Evolutionary conservation across 352 stramenopile genomes (phyloP), one percentile per base, ranked within the genome.

Genomic region (Globisporangium canariense): DNA sequence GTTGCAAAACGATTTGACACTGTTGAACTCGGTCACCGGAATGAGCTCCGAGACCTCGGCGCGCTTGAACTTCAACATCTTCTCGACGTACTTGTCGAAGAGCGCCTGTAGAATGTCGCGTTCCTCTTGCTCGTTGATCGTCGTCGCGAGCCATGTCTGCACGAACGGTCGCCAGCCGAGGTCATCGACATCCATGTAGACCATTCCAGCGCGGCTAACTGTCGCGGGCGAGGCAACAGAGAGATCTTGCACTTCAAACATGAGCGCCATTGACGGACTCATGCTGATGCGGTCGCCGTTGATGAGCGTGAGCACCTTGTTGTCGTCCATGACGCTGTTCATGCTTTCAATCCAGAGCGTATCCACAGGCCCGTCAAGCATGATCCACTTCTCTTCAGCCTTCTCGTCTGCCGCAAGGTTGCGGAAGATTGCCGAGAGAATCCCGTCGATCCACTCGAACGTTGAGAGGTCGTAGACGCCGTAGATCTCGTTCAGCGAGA

Each of bases 241-340:
- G 1, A 98, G 78, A 67, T 98, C 93, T 67, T 98, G 95, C 5
- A 98, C 93, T 68, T 98, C 95, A 55, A 98, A 98, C 58, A 98
- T 79, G 43, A 97, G 90, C 52, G 95, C 82, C 86, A 94, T 93
- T 1, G 82, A 89, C 9, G 81, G 65, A 34, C 79, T 91, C 86
- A 96, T 93, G 58, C 78, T 90, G 65, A 96, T 93, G 18, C 86
- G 82, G 54, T 96, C 86, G 22, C 88, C 87, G 66, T 94, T 96
- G 62, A 93, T 93, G 47, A 96, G 70, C 16, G 82, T 94, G 11
- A 96, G 70, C 32, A 94, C 81, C 64, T 96, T 96, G 67, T 93
- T 94, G 57, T 96, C 86, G 60, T 96, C 88, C 86, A 96, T 93
- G 36, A 95, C 86, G 58, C 77, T 91, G 71, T 96, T 96, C 83